These are phyloP conservation scores for Arthroderma uncinatum DNA, from an alignment of 2,329 filamentous ascomycete species.

Conservation along the genomic window DNA sequence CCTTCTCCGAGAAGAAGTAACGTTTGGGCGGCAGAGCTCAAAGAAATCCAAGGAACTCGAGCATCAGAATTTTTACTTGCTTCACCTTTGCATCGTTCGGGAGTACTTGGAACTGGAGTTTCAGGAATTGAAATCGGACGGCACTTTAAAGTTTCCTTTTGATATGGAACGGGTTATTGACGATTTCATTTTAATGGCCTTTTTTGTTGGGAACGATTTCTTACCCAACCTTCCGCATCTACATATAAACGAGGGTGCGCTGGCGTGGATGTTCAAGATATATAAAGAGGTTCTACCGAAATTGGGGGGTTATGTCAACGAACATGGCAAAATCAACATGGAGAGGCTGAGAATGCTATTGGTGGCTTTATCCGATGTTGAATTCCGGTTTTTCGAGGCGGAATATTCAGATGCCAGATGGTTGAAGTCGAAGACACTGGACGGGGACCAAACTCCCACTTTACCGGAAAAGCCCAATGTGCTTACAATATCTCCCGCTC, in stretches of 20 bases:
- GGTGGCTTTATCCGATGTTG: slow-evolving; percentile 74
- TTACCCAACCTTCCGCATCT: slow-evolving; percentile 89
- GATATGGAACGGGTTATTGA: slow-evolving; percentile 96
- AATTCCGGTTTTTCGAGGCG: slow-evolving; percentile 83
- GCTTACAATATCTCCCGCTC: slow-evolving; percentile 64
- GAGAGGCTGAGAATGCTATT: slow-evolving; percentile 65
- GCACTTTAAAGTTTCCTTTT: slow-evolving; percentile 63
- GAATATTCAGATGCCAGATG: slow-evolving; percentile 82
- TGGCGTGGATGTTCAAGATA: slow-evolving; percentile 93
- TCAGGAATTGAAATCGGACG: slow-evolving; percentile 71
- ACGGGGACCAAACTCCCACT: slow-evolving; percentile 54
- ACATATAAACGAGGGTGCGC: slow-evolving; percentile 95
- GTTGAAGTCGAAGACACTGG: slow-evolving; percentile 77
- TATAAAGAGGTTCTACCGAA: slow-evolving; percentile 85
- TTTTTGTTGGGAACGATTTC: slow-evolving; percentile 99
- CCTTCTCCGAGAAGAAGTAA: slow-evolving; percentile 91
- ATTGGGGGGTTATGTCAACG: slow-evolving; percentile 91
- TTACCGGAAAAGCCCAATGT: slow-evolving; percentile 45
- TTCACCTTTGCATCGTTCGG: slow-evolving; percentile 94
- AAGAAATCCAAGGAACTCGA: slow-evolving; percentile 91
- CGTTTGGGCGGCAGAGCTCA: slow-evolving; percentile 79
- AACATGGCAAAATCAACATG: slow-evolving; percentile 84
- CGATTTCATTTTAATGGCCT: slow-evolving; percentile 98
- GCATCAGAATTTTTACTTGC: slow-evolving; percentile 95
- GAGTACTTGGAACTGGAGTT: slow-evolving; percentile 97